Conservation (phyloP, 75 land plant genomes). For the Pseudotsuga menziesii region DNA sequence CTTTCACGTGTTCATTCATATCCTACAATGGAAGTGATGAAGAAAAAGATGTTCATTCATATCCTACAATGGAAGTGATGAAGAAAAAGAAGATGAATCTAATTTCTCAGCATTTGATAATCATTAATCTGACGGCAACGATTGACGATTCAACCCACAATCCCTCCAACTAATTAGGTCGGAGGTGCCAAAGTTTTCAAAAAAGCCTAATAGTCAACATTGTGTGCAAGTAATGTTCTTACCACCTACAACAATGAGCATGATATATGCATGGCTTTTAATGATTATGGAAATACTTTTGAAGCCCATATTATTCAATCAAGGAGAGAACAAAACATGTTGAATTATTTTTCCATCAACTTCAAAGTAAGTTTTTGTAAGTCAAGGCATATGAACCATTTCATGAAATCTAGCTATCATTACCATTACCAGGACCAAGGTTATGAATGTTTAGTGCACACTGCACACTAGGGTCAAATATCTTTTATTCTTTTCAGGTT, state of each 20-base stretch:
- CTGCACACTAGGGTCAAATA: neutral
- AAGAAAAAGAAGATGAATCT: slow-evolving; percentile 7
- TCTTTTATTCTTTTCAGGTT: neutral
- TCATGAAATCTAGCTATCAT: neutral
- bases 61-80: neutral
- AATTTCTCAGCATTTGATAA: slow-evolving; percentile 2
- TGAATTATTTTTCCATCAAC: neutral
- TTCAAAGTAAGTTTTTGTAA: neutral
- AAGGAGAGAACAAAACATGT: neutral
- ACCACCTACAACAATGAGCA: slow-evolving; percentile 1
- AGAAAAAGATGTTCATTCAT: neutral
- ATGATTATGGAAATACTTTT: neutral
- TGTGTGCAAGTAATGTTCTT: neutral
- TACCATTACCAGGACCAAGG: neutral
- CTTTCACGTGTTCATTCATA: too few relatives aligned
- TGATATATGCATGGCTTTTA: neutral
- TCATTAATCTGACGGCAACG: neutral
- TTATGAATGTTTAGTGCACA: neutral
- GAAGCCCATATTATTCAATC: slow-evolving; percentile 1
- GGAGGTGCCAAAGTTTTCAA: neutral
- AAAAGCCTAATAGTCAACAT: neutral
- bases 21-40: neutral
- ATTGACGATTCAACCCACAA: neutral
- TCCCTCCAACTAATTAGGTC: neutral
- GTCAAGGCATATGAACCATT: neutral